Evolutionary conservation across 331 rosid species (phyloP).

Genomic region (Rhamnella rubrinervis): DNA sequence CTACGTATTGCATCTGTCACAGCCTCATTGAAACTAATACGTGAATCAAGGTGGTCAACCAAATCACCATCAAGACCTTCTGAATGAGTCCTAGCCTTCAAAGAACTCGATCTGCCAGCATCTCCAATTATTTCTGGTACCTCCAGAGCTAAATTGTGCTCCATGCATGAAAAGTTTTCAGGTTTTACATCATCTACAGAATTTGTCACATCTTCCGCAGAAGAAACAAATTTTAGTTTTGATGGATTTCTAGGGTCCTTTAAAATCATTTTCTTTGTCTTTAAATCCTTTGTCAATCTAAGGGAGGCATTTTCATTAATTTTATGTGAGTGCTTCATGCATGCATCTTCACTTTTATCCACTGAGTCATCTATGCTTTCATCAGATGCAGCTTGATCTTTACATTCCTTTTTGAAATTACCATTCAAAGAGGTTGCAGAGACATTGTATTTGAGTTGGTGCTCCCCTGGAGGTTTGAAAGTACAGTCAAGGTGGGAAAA

Average conservation of each 20-base stretch:
- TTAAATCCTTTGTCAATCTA: slow-evolving; percentile 45
- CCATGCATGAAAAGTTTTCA: slow-evolving; percentile 33
- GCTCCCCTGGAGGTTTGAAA: slow-evolving; percentile 23
- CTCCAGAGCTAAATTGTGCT: slow-evolving; percentile 25
- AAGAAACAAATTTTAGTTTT: slow-evolving; percentile 37
- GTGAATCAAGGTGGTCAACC: slow-evolving; percentile 32
- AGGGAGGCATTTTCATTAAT: slow-evolving; percentile 47
- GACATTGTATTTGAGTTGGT: slow-evolving; percentile 24
- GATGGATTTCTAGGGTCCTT: slow-evolving; percentile 32
- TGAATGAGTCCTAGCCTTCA: slow-evolving; percentile 34
- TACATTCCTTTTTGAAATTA: slow-evolving; percentile 25
- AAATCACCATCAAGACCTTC: slow-evolving; percentile 43
- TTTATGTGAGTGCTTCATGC: slow-evolving; percentile 33
- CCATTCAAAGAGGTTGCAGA: slow-evolving; percentile 30
- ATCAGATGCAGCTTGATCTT: slow-evolving; percentile 31
- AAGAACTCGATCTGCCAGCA: slow-evolving; percentile 30
- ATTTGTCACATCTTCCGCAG: slow-evolving; percentile 30
- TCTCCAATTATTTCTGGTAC: slow-evolving; percentile 26
- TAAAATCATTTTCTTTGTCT: slow-evolving; percentile 40
- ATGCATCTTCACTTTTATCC: slow-evolving; percentile 35
- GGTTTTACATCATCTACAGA: slow-evolving; percentile 35
- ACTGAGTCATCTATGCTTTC: slow-evolving; percentile 24
- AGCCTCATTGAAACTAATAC: slow-evolving; percentile 26
- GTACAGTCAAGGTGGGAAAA: slow-evolving; percentile 34
- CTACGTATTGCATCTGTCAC: slow-evolving; percentile 46